Evolutionary conservation across 768 basidiomycete species (phyloP).

Genomic region (Melanogaster broomeanus): DNA sequence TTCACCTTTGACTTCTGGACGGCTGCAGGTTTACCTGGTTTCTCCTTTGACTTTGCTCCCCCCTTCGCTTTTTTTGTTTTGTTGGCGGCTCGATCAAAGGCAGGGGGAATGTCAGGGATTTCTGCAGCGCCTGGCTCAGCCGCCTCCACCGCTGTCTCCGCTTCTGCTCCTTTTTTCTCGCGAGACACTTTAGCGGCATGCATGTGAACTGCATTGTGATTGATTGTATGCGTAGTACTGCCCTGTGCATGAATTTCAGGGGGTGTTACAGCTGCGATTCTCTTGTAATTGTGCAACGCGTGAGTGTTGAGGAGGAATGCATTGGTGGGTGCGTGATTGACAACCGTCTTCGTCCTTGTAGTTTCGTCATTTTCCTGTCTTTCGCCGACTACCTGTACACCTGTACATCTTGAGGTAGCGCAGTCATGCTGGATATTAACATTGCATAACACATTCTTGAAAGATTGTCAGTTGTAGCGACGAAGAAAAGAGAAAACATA

Average conservation of each 20-base stretch:
- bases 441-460: conserved; percentile 17
- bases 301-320: conserved; percentile 12
- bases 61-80: neutral
- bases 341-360: neutral
- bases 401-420: neutral
- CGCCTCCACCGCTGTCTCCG: neutral
- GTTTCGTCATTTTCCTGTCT: conserved; percentile 14
- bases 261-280: neutral
- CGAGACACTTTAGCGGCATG: neutral
- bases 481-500: neutral
- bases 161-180: neutral
- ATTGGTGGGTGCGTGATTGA: conserved; percentile 1
- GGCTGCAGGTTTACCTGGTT: too few relatives aligned
- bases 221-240: neutral
- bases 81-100: neutral
- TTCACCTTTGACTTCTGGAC: neutral
- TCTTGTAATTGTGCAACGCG: conserved; percentile 6
- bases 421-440: conserved; percentile 26
- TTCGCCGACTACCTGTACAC: neutral
- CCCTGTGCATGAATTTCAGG: neutral
- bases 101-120: neutral
- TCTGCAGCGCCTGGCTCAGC: neutral
- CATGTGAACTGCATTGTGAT: neutral
- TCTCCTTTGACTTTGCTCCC: too few relatives aligned
- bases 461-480: neutral